phyloP scores from a whole-genome alignment of 805 yeast species.

The Yarrowia sp. region DNA sequence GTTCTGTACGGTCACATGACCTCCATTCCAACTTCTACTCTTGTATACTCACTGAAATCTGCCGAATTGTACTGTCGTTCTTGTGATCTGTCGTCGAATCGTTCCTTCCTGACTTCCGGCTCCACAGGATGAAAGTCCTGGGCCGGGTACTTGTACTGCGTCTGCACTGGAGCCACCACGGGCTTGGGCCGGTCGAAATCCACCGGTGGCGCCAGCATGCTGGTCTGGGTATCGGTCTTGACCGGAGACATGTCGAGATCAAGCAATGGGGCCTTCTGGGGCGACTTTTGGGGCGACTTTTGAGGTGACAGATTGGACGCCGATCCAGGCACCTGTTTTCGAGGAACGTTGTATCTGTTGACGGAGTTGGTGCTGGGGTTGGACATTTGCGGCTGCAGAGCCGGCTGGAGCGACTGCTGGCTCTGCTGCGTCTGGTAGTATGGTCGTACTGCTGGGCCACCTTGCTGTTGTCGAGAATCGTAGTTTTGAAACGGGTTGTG shows the following conservation, averaged over 20 bases:
- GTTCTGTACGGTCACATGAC: not conserved
- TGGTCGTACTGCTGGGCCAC: slow-evolving; percentile 5
- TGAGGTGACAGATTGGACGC: not conserved
- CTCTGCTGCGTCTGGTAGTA: slow-evolving; percentile 16
- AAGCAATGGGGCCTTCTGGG: slow-evolving; percentile 17
- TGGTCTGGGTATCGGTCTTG: slow-evolving; percentile 7
- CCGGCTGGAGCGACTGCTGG: not conserved
- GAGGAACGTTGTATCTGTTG: slow-evolving; percentile 17
- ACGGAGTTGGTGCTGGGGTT: slow-evolving; percentile 10
- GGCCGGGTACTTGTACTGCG: slow-evolving; percentile 12
- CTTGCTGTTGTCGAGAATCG: slow-evolving; percentile 26
- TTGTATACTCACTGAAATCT: slow-evolving; percentile 21
- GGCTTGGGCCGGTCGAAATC: slow-evolving; percentile 3
- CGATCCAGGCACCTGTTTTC: slow-evolving; percentile 5
- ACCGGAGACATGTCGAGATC: slow-evolving; percentile 26
- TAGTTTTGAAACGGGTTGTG: slow-evolving; percentile 4
- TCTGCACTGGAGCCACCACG: slow-evolving; percentile 4
- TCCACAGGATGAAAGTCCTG: slow-evolving; percentile 8
- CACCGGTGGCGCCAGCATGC: not conserved
- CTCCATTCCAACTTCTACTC: not conserved
- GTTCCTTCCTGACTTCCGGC: slow-evolving; percentile 1
- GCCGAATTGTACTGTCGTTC: slow-evolving; percentile 13
- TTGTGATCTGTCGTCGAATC: slow-evolving; percentile 12
- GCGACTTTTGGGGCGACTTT: not conserved
- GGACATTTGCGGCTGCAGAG: not conserved